Conservation (phyloP, 129 eudicot species). For the Rutidosis leptorrhynchoides region DNA sequence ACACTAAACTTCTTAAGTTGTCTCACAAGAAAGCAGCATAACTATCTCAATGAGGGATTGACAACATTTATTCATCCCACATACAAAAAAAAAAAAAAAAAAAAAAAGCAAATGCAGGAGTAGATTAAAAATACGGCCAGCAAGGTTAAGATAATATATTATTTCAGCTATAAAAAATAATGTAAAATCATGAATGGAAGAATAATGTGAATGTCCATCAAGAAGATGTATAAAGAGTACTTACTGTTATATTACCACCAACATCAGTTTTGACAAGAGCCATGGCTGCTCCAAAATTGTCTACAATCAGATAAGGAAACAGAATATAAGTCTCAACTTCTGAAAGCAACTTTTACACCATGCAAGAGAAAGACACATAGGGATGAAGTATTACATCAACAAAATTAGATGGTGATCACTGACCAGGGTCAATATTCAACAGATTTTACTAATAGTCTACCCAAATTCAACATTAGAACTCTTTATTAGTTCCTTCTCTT, state of each 20-base stretch:
- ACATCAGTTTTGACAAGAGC: constrained; percentile 76
- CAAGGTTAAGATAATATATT: no score
- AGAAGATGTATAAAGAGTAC: constrained; percentile 25
- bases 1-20: background rate
- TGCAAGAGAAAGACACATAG: background rate
- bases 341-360: background rate
- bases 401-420: background rate
- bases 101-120: background rate
- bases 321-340: constrained; percentile 17
- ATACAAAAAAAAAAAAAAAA: no score
- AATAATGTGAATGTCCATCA: background rate
- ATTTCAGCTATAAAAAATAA: background rate
- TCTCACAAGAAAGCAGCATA: background rate
- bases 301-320: constrained; percentile 33
- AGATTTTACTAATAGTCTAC: background rate
- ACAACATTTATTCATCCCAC: background rate
- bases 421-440: background rate
- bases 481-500: background rate
- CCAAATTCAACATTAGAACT: background rate
- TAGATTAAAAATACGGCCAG: background rate
- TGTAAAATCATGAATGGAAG: background rate
- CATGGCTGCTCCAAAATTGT: constrained; percentile 86
- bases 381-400: background rate
- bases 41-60: constrained; percentile 3
- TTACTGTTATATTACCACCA: constrained; percentile 78